These are phyloP conservation scores for Emmonsiellopsis sp. DNA, from an alignment of 2,329 filamentous ascomycete species.

Conservation along the genomic window DNA sequence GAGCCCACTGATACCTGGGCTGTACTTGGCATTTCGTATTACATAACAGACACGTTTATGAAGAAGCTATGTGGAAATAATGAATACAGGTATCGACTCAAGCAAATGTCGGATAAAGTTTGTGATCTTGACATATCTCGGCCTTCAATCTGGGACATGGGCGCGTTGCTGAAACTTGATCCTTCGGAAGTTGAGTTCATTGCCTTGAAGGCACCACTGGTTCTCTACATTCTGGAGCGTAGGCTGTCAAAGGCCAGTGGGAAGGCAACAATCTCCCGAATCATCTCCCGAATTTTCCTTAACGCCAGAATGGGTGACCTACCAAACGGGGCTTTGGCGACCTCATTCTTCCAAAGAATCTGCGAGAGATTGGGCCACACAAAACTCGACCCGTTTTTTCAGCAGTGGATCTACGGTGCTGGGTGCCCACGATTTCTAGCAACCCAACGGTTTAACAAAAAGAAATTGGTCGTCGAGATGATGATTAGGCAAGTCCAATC, in stretches of 20 bases:
- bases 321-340: conserved; percentile 59
- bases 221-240: conserved; percentile 89
- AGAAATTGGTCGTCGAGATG: conserved; percentile 89
- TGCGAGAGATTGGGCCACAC: conserved; percentile 86
- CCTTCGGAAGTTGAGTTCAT: conserved; percentile 85
- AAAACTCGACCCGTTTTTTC: conserved; percentile 82
- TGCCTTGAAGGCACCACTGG: conserved; percentile 77
- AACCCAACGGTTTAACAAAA: conserved; percentile 91
- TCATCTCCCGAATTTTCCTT: conserved; percentile 76
- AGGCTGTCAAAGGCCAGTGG: conserved; percentile 81
- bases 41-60: conserved; percentile 91
- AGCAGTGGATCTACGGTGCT: conserved; percentile 81
- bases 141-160: conserved; percentile 73
- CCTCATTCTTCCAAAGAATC: conserved; percentile 66
- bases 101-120: conserved; percentile 70
- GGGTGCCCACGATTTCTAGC: conserved; percentile 85
- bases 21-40: conserved; percentile 81
- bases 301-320: conserved; percentile 78
- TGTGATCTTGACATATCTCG: conserved; percentile 73
- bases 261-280: conserved; percentile 71
- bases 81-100: conserved; percentile 84
- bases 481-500: conserved; percentile 69
- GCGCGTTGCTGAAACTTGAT: conserved; percentile 67
- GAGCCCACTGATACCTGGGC: conserved; percentile 78
- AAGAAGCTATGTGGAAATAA: conserved; percentile 87